phyloP scores from a whole-genome alignment of 1,284 basidiomycete species.

The Sporisorium sorghi region DNA sequence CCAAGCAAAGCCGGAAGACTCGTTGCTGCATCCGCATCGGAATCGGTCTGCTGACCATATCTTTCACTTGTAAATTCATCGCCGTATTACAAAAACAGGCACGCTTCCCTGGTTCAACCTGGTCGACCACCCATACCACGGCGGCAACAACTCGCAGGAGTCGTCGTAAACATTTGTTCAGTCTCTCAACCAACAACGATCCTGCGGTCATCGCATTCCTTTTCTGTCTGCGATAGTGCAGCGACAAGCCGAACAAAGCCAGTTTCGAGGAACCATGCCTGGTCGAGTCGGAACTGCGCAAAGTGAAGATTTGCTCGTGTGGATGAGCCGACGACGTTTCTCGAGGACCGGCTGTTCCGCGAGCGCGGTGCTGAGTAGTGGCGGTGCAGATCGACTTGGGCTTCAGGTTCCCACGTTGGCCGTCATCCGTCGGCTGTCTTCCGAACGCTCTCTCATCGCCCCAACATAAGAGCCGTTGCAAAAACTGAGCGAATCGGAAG shows the following conservation, averaged over 20 bases:
- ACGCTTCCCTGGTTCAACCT: constrained; percentile 69
- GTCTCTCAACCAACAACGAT: neutral
- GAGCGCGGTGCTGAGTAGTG: neutral
- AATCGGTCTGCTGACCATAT: neutral
- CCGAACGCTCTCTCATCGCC: neutral
- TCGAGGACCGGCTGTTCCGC: neutral
- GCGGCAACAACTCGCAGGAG: constrained; percentile 32
- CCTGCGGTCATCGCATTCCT: neutral
- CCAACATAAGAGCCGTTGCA: neutral
- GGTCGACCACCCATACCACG: constrained; percentile 66
- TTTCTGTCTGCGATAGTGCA: neutral
- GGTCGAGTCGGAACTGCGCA: neutral
- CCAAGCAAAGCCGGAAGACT: neutral
- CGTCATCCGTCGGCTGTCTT: neutral
- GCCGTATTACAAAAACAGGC: constrained; percentile 27
- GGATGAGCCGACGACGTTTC: neutral
- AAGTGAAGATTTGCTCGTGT: neutral
- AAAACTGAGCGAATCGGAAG: too few relatives aligned
- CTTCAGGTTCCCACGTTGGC: neutral
- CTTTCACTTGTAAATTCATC: neutral
- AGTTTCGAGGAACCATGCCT: neutral
- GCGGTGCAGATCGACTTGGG: neutral
- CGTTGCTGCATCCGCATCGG: neutral
- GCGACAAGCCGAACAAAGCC: constrained; percentile 2
- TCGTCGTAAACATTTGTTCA: constrained; percentile 20